These are phyloP conservation scores for Ophiostoma novo-ulmi DNA, from an alignment of 2,329 filamentous ascomycete genomes.

Conservation along the genomic window DNA sequence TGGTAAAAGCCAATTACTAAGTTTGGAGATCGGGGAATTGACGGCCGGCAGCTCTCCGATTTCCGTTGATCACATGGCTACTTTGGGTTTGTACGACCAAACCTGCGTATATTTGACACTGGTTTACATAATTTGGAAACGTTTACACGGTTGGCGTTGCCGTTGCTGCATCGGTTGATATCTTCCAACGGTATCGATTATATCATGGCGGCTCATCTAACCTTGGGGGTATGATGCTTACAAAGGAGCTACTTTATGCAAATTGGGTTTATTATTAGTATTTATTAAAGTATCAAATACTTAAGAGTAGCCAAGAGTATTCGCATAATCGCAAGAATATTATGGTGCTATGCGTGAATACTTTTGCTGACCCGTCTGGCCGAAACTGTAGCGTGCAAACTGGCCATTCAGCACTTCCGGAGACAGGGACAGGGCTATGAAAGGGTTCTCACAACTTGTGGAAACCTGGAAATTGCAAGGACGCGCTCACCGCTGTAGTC, in stretches of 20 bases:
- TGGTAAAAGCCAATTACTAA: neutral
- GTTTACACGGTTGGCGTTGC: neutral
- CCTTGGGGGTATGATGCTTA: neutral
- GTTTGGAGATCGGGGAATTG: neutral
- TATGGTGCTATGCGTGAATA: neutral
- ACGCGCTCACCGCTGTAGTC: neutral
- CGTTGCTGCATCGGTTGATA: neutral
- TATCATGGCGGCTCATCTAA: neutral
- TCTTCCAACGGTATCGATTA: neutral
- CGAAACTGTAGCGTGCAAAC: conserved; percentile 7
- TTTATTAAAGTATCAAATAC: neutral
- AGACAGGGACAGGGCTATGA: neutral
- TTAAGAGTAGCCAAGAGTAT: neutral
- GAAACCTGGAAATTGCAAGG: conserved; percentile 13
- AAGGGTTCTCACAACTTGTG: neutral
- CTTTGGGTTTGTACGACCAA: neutral
- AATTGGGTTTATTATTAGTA: neutral
- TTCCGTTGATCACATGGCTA: neutral
- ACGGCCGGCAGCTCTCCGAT: neutral
- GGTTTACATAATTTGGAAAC: neutral
- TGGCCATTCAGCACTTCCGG: neutral
- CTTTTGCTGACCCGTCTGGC: neutral
- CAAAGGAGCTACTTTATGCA: neutral
- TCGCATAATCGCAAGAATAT: neutral
- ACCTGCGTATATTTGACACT: neutral